Evolutionary conservation across 768 basidiomycete genomes (phyloP).

Genomic region (Chalciporus sphaerocephalus): DNA sequence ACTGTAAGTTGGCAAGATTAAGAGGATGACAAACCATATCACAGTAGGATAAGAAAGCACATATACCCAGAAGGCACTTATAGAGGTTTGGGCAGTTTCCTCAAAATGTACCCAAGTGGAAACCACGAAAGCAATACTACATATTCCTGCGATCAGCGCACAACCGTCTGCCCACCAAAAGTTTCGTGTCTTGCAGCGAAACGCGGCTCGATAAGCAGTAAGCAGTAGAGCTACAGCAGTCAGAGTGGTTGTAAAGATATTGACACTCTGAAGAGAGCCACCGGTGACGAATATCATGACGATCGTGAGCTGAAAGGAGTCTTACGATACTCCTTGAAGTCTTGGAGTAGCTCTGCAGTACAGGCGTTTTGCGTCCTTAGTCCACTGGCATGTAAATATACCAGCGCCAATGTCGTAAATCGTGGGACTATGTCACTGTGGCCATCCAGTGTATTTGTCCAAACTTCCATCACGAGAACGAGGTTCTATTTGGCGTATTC

Average conservation of each 20-base stretch:
- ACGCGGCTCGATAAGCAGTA: neutral
- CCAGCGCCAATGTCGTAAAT: neutral
- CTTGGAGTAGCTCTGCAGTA: neutral
- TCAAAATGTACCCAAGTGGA: constrained; percentile 9
- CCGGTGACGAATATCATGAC: neutral
- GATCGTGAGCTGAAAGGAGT: neutral
- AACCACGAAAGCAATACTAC: constrained; percentile 4
- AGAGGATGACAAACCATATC: constrained; percentile 12
- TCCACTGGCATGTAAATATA: neutral
- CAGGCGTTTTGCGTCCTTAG: neutral
- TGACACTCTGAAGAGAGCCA: constrained; percentile 6
- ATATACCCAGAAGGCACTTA: constrained; percentile 9
- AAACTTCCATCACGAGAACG: too few species aligned
- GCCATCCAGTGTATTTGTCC: neutral
- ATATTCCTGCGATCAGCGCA: constrained; percentile 2
- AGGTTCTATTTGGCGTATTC: too few species aligned
- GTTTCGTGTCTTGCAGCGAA: neutral
- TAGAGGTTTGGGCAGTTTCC: neutral
- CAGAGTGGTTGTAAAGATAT: constrained; percentile 11
- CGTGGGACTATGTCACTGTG: neutral
- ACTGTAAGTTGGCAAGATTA: neutral
- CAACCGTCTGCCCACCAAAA: constrained; percentile 23
- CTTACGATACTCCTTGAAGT: neutral
- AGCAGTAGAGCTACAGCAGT: constrained; percentile 2
- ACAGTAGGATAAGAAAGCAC: constrained; percentile 5